A percentile compares a stretch with the other conserved stretches of the same genome.
phyloP scores from a whole-genome alignment of 2,329 filamentous ascomycete genomes.

The Aspergillus ochraceoroseus region DNA sequence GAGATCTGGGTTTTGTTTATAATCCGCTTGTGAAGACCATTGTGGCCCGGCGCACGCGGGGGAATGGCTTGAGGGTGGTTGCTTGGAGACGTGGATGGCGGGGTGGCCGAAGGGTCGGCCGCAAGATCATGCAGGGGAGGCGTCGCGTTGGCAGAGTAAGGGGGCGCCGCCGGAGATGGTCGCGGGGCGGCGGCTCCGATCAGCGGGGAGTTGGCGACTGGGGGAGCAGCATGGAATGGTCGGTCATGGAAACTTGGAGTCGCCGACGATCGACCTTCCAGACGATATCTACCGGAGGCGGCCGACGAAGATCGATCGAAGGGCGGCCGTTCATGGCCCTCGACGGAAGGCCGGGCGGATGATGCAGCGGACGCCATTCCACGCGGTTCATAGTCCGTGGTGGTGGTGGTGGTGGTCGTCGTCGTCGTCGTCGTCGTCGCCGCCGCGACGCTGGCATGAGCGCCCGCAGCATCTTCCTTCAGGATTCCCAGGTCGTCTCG shows the following conservation, averaged over 20 bases:
- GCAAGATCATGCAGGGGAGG: constrained; percentile 47
- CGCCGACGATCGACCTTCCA: constrained; percentile 37
- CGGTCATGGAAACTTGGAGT: constrained; percentile 36
- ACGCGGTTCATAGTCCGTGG: too few relatives aligned
- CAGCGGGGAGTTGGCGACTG: constrained; percentile 28
- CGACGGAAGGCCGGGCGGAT: constrained; percentile 38
- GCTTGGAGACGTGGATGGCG: constrained; percentile 16
- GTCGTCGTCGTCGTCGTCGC: too few relatives aligned
- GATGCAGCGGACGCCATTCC: constrained; percentile 28
- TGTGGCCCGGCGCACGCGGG: constrained; percentile 29
- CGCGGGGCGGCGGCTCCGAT: constrained; percentile 40
- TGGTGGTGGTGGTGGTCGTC: too few relatives aligned
- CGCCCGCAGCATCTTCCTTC: constrained; percentile 41
- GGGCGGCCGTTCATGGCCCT: constrained; percentile 26
- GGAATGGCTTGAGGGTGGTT: constrained; percentile 22
- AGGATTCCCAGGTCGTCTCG: constrained; percentile 54
- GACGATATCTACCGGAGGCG: constrained; percentile 38
- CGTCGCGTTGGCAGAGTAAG: constrained; percentile 51
- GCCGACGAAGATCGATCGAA: constrained; percentile 40
- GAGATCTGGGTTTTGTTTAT: constrained; percentile 60
- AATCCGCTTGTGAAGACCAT: constrained; percentile 50
- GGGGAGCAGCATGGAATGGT: constrained; percentile 29
- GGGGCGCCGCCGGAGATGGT: constrained; percentile 45
- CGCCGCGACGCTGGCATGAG: constrained; percentile 25
- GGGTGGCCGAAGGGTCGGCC: constrained; percentile 39